Conservation (phyloP, 352 stramenopile species). For the Pythium sukuiense region DNA sequence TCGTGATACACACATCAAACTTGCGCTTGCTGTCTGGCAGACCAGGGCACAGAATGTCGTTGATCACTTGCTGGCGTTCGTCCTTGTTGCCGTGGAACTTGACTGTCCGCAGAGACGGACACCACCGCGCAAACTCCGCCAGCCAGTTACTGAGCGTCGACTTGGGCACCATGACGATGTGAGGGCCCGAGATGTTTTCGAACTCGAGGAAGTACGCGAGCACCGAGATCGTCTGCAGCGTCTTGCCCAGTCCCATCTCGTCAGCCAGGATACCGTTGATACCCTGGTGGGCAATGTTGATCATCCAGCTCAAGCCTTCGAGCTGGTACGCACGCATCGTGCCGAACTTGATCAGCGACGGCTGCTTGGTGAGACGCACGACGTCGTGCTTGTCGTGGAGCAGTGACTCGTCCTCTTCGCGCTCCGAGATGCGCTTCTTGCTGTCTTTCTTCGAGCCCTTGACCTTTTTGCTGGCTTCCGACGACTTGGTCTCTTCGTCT, state of each 20-base stretch:
- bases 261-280: constrained; percentile 98
- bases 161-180: constrained; percentile 94
- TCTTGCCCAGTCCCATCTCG: constrained; percentile 99
- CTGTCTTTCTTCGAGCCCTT: constrained; percentile 34
- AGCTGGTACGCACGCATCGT: constrained; percentile 98
- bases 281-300: constrained; percentile 98
- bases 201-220: constrained; percentile 84
- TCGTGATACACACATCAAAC: constrained; percentile 97
- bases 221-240: constrained; percentile 92
- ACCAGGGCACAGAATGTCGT: constrained; percentile 88
- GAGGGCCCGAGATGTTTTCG: constrained; percentile 84
- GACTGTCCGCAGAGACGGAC: constrained; percentile 88
- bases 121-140: constrained; percentile 92
- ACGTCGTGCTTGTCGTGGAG: constrained; percentile 82
- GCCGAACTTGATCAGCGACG: constrained; percentile 91
- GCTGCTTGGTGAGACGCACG: constrained; percentile 91
- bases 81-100: constrained; percentile 93
- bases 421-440: constrained; percentile 85
- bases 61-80: constrained; percentile 82
- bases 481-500: constrained; percentile 74
- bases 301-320: constrained; percentile 98
- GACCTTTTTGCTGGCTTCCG: constrained; percentile 32
- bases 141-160: constrained; percentile 95
- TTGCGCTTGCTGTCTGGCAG: constrained; percentile 91
- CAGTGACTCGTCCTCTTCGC: constrained; percentile 78